Base-by-base conservation (phyloP, 1,284 basidiomycete genomes). In the Leccinum fuscescens region DNA sequence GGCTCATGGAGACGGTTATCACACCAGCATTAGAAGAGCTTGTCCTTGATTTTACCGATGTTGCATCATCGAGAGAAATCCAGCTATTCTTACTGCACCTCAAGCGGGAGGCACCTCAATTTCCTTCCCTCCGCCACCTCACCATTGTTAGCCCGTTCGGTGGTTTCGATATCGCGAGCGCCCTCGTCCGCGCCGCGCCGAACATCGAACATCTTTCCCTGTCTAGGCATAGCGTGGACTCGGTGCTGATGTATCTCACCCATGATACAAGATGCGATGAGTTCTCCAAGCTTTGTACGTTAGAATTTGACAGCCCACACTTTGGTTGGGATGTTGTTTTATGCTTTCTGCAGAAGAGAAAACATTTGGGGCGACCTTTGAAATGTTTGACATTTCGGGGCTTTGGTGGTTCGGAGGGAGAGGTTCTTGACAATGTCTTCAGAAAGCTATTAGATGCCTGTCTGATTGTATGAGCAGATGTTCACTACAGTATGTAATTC, bases 271-370 rank as follows among this genome's bases (percentile, higher is more conserved):
- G 72, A 64, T 53, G 55, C 46, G 67, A 72, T 42, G 69, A 67
- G 14, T 74, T 71, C 35, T 62, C 56, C 14, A 65, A 55, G 33
- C 66, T 75, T 46, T 55, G 14, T 15, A 56, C 48, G 2, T 49
- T 71, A 15, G 60, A 56, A 14, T 62, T 71, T 15, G 67, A 67
- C 11, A 56, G 60, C 17, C 69, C 72, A 29, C 70, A 74, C 17
- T 67, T 74, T 53, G 67, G 72, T 51, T 71, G 73, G 73, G 69
- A 71, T 50, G 59, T 65, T n/a, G 50, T 75, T 29, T 52, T 75
- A 20, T 66, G 60, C 54, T 72, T 71, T 51, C 24, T 74, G 46
- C 61, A 57, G 20, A 71, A 58, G 54, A 71, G 69, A 55, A 69
- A 65, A 59, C 44, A 56, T 4, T 27, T 67, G 3, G 70, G 67